Base-by-base conservation (phyloP, 345 rosid genomes). In the Bretschneidera sinensis region DNA sequence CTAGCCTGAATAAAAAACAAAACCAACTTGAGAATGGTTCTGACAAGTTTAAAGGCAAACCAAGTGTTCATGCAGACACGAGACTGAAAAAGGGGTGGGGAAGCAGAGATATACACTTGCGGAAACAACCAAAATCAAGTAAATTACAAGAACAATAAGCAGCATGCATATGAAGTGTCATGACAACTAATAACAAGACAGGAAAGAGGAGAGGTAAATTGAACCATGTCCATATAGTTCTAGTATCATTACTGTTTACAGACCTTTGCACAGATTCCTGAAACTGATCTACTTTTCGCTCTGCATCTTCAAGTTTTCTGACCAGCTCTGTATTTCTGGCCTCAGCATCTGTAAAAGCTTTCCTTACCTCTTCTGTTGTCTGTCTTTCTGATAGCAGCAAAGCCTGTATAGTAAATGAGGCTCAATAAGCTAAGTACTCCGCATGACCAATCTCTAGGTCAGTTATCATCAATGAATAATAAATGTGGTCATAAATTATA, bases 241-340 rank as follows among this genome's bases (percentile, higher is more conserved):
- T 52, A n/a, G 9, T 57, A 7, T 24, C 21, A 17, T 1, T 49
- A 55, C 66, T 51, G 61, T 71, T 55, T 60, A 86, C 87, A 62
- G 65, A 94, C 99, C 99, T 94, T 75, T 94, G 99, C 35, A 88
- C 77, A 48, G 91, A 90, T 63, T 94, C 97, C 80, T 88, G 99
- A 74, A 94, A 86, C 69, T 91, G 97, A 59, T 86, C 99, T 69
- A 81, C 81, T 79, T 82, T 94, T 69, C 56, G 73, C 53, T 82
- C 86, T 45, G 95, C 69, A 64, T 79, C 87, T 81, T 81, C 95
- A 61, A 94, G 89, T 75, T 94, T 92, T 65, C 72, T 83, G 28
- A 72, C 78, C 70, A 90, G 79, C 77, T 82, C 91, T 24, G 85
- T 65, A 62, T 83, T 86, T 70, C 78, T 86, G 63, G 80, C 81